Evolutionary conservation across 2,329 filamentous ascomycete genomes (phyloP).

Genomic region (Xylariales sp.): DNA sequence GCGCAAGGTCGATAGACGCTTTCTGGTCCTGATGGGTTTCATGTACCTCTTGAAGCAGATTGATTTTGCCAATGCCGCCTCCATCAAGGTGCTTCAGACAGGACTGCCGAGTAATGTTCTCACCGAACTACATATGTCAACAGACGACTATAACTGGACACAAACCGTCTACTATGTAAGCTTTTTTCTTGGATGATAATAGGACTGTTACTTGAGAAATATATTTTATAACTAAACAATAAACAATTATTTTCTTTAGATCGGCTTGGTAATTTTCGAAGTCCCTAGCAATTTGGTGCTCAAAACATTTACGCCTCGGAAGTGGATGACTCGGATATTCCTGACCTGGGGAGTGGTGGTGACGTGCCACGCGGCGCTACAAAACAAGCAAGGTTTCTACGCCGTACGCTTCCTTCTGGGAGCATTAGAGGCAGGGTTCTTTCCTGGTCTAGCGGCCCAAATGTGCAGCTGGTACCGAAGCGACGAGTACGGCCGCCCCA

Average conservation of each 20-base stretch:
- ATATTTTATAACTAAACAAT: too few species aligned
- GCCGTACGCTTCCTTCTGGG: slow-evolving; percentile 35
- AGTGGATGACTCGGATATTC: too few species aligned
- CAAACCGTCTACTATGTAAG: slow-evolving; percentile 33
- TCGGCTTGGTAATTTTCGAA: too few species aligned
- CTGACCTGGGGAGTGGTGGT: slow-evolving; percentile 33
- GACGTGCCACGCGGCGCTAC: slow-evolving; percentile 31
- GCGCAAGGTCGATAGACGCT: too few species aligned
- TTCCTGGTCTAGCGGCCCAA: slow-evolving; percentile 34
- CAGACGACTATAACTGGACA: slow-evolving; percentile 35
- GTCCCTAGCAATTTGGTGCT: too few species aligned
- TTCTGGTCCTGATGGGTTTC: too few species aligned
- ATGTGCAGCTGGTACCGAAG: slow-evolving; percentile 42
- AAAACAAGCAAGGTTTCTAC: slow-evolving; percentile 31
- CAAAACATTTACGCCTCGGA: too few species aligned
- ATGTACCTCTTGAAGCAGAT: too few species aligned
- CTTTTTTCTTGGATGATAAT: too few species aligned
- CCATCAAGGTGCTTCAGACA: slow-evolving; percentile 37
- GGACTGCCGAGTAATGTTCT: slow-evolving; percentile 30
- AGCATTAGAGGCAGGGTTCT: slow-evolving; percentile 35
- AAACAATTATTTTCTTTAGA: too few species aligned
- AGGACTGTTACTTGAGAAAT: too few species aligned
- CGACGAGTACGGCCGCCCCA: slow-evolving; percentile 36
- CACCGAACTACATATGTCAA: slow-evolving; percentile 31
- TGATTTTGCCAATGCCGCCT: too few species aligned